phyloP scores from a whole-genome alignment of 208 protist species.

The Herpetomonas muscarum region DNA sequence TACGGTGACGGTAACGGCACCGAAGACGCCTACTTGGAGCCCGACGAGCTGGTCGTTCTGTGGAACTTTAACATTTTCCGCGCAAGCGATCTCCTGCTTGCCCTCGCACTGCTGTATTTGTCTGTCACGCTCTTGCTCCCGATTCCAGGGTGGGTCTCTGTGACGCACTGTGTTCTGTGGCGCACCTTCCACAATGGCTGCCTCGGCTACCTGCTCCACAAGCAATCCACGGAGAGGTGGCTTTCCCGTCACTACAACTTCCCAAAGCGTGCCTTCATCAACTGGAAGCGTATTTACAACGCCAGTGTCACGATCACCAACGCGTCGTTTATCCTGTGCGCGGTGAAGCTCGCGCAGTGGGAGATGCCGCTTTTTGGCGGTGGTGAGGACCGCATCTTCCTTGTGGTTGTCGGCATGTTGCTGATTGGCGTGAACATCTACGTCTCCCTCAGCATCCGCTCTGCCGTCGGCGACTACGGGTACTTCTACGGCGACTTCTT shows the following conservation, averaged over 20 bases:
- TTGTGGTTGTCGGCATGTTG: slow-evolving; percentile 41
- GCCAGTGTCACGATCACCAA: slow-evolving; percentile 62
- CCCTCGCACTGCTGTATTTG: slow-evolving; percentile 63
- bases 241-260: slow-evolving; percentile 70
- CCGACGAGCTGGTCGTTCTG: slow-evolving; percentile 67
- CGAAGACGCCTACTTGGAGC: slow-evolving; percentile 36
- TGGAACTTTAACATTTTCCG: slow-evolving; percentile 78
- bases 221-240: slow-evolving; percentile 66
- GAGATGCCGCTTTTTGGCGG: slow-evolving; percentile 25
- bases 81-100: slow-evolving; percentile 73
- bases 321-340: slow-evolving; percentile 41
- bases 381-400: slow-evolving; percentile 36
- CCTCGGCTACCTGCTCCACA: slow-evolving; percentile 74
- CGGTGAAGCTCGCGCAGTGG: slow-evolving; percentile 45
- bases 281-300: slow-evolving; percentile 91
- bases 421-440: slow-evolving; percentile 87
- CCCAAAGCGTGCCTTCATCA: slow-evolving; percentile 75
- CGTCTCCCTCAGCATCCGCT: slow-evolving; percentile 69
- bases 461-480: slow-evolving; percentile 89
- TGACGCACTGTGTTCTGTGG: slow-evolving; percentile 78
- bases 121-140: slow-evolving; percentile 42
- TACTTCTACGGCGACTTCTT: slow-evolving; percentile 95
- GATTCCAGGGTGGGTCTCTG: slow-evolving; percentile 39
- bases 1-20: slow-evolving; percentile 30
- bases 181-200: slow-evolving; percentile 66